phyloP scores from a whole-genome alignment of 2,329 filamentous ascomycete genomes.

The Nakataea oryzae region DNA sequence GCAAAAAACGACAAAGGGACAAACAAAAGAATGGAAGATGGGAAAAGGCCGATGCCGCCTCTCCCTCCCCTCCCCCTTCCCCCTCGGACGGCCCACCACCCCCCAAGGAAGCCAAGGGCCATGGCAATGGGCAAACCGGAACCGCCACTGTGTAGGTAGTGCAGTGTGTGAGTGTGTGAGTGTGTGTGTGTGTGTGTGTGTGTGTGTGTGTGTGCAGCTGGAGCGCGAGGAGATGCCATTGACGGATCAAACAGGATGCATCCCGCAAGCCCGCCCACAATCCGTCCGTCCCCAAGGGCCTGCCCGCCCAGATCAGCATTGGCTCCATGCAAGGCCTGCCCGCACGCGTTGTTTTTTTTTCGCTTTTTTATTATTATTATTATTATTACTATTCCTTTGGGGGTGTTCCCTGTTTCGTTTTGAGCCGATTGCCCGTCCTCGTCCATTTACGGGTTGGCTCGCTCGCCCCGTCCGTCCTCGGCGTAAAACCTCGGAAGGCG shows the following conservation, averaged over 20 bases:
- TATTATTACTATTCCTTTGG: too few species aligned
- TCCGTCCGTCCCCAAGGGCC: too few species aligned
- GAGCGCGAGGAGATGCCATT: neutral
- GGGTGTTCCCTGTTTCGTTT: neutral
- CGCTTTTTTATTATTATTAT: too few species aligned
- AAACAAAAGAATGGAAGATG: neutral
- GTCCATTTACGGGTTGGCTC: too few species aligned
- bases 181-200: too few species aligned
- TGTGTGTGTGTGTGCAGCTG: too few species aligned
- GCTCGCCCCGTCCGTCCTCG: neutral
- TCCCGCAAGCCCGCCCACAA: too few species aligned
- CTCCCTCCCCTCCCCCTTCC: neutral
- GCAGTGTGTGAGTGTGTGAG: too few species aligned
- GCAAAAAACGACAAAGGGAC: too few species aligned
- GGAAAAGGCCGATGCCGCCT: neutral
- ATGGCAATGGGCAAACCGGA: neutral
- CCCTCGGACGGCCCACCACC: neutral
- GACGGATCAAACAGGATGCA: neutral
- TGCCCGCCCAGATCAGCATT: neutral
- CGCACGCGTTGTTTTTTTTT: neutral
- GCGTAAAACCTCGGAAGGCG: neutral
- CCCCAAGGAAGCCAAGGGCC: neutral
- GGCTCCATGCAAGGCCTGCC: neutral
- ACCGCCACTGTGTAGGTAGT: neutral
- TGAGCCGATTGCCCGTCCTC: neutral